Percentiles rank a stretch among this genome's conserved stretches.
Evolutionary conservation across 768 basidiomycete species (phyloP).

Genomic region (Psilocybe subaeruginosa): DNA sequence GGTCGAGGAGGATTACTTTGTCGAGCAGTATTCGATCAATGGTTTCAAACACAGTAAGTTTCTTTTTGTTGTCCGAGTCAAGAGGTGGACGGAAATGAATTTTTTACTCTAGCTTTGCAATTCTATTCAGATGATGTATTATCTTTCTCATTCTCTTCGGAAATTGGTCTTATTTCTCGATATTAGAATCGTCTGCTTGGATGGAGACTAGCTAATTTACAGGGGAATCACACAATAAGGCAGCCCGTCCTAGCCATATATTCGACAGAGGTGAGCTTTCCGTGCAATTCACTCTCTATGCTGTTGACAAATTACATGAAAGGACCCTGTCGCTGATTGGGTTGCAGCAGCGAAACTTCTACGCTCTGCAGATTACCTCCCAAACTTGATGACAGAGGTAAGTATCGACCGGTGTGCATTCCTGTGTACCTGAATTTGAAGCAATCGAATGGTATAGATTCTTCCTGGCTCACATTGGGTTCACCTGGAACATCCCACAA

Average conservation of each 20-base stretch:
- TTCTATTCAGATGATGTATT: conserved; percentile 64
- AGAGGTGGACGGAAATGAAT: too few species aligned
- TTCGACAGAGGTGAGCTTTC: conserved; percentile 36
- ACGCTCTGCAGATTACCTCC: conserved; percentile 39
- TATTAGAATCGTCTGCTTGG: conserved; percentile 42
- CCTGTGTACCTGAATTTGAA: neutral
- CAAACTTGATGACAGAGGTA: conserved; percentile 43
- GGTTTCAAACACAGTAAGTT: conserved; percentile 65
- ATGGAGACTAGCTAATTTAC: conserved; percentile 42
- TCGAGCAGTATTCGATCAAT: conserved; percentile 59
- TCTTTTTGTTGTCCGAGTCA: neutral
- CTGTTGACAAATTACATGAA: neutral
- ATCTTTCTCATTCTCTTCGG: neutral
- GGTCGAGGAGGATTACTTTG: conserved; percentile 72
- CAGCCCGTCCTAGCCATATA: conserved; percentile 47
- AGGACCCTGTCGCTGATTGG: conserved; percentile 58
- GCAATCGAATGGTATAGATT: conserved; percentile 32
- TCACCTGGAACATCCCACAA: conserved; percentile 60
- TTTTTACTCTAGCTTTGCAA: conserved; percentile 50
- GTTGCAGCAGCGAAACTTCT: conserved; percentile 31
- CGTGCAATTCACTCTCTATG: neutral
- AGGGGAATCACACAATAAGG: conserved; percentile 48
- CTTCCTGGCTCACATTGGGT: conserved; percentile 67
- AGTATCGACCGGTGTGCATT: neutral
- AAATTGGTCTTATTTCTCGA: neutral